Evolutionary conservation across 306 rosid species (phyloP), one percentile per base, ranked within the genome.

Genomic region (Pterocarpus macrocarpus): DNA sequence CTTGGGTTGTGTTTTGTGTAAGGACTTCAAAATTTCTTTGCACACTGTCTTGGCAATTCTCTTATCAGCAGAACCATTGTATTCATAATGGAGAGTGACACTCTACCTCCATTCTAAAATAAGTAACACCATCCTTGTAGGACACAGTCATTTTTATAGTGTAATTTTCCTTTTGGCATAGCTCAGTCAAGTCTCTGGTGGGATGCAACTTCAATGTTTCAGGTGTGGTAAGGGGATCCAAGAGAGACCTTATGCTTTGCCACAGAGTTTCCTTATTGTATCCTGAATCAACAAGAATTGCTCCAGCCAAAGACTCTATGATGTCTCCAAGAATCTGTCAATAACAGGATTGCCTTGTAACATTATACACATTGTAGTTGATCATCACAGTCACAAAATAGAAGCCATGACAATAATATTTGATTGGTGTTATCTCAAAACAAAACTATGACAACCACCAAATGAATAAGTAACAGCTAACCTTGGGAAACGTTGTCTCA

Each of bases 271-370:
- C 91, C 75, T 90, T 78, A 4, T 82, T 36, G 84, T 82, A 91
- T 16, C 89, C 89, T 0, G 98, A 91, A 79, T 94, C 97, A 9
- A 94, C 92, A 30, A 82, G 75, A 67, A 94, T 87, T 55, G 98
- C 97, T 63, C 97, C 97, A 9, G 92, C 97, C 47, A 94, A 62
- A 83, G 98, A 92, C 85, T 94, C 97, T 2, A 94, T 84, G 4
- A 94, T 78, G 81, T 94, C 98, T 53, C 89, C 97, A 32, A 94
- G 92, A 33, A 91, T 97, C 97, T 94, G 58, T 69, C 53, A 66
- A 68, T 58, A 81, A 22, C 14, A 39, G 59, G 71, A 78, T 2
- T 6, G 50, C 4, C 9, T 45, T 45, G 50, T 38, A 4, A 38
- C 41, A 38, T 4, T 38, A 38, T 4, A 38, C 41, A 3, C 10